Evolutionary conservation across 768 basidiomycete genomes (phyloP).

Genomic region (Mycena pura): DNA sequence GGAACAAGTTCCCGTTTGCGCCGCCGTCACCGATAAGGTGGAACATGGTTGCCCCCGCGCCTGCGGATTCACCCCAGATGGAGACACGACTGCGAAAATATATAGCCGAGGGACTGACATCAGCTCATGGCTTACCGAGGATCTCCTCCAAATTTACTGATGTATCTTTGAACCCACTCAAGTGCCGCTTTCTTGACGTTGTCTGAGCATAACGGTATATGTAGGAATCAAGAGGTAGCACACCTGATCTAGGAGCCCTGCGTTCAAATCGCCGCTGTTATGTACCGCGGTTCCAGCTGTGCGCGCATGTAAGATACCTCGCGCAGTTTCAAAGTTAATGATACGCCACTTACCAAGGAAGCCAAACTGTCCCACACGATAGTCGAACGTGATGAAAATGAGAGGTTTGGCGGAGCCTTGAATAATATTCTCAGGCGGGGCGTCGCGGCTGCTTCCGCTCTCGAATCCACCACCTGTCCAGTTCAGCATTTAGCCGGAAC

Average conservation of each 20-base stretch:
- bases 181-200: constrained; percentile 40
- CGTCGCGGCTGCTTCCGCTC: constrained; percentile 39
- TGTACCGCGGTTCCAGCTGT: constrained; percentile 41
- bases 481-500: background rate
- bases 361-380: constrained; percentile 49
- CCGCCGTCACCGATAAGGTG: constrained; percentile 48
- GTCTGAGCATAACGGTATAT: background rate
- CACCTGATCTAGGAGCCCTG: constrained; percentile 41
- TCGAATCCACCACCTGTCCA: constrained; percentile 51
- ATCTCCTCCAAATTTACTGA: constrained; percentile 46
- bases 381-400: constrained; percentile 51
- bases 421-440: constrained; percentile 40
- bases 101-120: no score
- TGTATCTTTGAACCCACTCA: constrained; percentile 47
- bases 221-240: background rate
- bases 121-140: no score
- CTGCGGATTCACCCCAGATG: constrained; percentile 51
- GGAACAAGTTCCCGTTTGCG: constrained; percentile 42
- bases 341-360: constrained; percentile 41
- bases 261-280: constrained; percentile 42
- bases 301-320: background rate
- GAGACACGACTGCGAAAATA: constrained; percentile 40
- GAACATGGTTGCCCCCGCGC: constrained; percentile 51
- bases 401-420: constrained; percentile 39
- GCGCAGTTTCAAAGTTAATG: background rate